Base-by-base conservation (phyloP, 2,329 filamentous ascomycete species). In the Biscogniauxia sp. region DNA sequence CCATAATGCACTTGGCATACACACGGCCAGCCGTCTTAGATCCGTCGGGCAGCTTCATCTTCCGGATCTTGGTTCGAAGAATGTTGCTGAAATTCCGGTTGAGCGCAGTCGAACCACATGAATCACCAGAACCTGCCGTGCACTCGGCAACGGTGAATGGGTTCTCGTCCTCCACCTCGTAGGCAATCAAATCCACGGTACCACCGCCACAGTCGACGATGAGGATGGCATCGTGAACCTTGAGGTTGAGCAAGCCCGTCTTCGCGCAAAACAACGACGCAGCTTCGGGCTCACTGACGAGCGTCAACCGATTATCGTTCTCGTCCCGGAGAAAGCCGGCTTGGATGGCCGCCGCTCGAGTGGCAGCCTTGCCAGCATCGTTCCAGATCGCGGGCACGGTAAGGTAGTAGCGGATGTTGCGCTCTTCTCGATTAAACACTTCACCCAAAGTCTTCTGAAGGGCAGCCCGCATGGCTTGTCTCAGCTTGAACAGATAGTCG, bases 321-420 rank as follows among this genome's bases (percentile, higher is more conserved):
- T 98, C 94, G 73, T 98, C 95, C 61, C 94, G 89, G 58, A 98
- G 83, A 82, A 97, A 98, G 53, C 95, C 95, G 62, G 95, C 95
- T 78, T 98, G 94, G 68, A 98, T 97, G 66, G 95, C 95, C 23
- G 95, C 95, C 17, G 93, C 92, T 79, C 95, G 88, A 15, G 95
- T 98, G 49, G 95, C 95, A 60, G 95, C 95, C 80, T 99, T 99
- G 69, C 93, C 95, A 53, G 95, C 94, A 79, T 98, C 95, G 76
- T 98, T 98, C 95, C 95, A 98, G 69, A 99, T 98, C 69, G 95
- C 95, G 20, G 95, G 95, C n/a, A 99, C 95, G 2, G 95, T 99
- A 69, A 99, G 82, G 77, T 97, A 98, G 79, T 98, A 98, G 69
- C 92, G 87, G 70, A 98, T 99, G 77, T 98, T 98, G 72, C 94